These are phyloP conservation scores for Dictyostelium firmibasis DNA, from an alignment of 78 protist genomes.

Conservation along the genomic window DNA sequence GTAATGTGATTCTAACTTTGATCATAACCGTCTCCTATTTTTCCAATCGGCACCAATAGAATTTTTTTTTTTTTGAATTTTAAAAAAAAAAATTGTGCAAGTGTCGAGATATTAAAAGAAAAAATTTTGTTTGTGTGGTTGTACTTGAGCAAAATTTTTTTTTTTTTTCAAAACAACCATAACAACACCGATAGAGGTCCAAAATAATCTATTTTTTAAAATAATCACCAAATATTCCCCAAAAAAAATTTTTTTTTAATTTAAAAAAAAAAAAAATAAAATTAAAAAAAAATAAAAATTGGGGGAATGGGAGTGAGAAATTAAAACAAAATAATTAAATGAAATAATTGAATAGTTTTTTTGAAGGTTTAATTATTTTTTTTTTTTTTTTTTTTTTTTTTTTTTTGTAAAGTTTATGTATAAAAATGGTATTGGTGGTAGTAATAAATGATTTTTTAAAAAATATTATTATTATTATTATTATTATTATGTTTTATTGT, in stretches of 20 bases:
- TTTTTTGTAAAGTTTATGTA: neutral
- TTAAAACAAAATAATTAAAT: no score
- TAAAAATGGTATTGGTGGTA: neutral
- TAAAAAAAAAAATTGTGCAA: neutral
- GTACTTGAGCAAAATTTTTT: no score
- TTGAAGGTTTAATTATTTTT: no score
- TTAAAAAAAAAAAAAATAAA: no score
- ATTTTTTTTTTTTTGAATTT: neutral
- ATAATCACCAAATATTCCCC: neutral
- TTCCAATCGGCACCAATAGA: neutral
- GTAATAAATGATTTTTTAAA: neutral
- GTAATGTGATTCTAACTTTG: neutral
- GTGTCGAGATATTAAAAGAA: neutral
- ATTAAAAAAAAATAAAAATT: no score
- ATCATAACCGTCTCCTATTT: neutral
- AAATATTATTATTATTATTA: no score
- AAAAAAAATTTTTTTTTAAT: no score
- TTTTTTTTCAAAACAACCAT: neutral
- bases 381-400: no score
- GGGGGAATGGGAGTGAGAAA: no score
- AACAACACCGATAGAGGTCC: neutral
- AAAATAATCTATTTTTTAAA: neutral
- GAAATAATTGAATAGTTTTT: no score
- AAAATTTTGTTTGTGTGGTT: neutral
- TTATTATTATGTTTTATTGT: no score